Evolutionary conservation across 2,329 filamentous ascomycete genomes (phyloP).

Genomic region (Neonectria hederae): DNA sequence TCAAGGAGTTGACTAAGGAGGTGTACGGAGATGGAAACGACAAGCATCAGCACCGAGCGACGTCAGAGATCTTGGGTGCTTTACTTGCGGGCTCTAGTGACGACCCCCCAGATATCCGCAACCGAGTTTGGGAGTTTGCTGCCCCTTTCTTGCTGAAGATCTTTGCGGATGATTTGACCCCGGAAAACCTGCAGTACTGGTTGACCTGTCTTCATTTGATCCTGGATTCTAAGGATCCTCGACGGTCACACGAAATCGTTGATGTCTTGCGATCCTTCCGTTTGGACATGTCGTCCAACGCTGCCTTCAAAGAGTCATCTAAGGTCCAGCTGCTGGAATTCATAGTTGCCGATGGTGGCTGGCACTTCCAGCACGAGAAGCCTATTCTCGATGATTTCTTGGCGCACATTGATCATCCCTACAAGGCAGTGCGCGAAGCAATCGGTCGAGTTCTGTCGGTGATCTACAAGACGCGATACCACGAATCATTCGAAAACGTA

Average conservation of each 20-base stretch:
- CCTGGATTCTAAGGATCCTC: conserved; percentile 87
- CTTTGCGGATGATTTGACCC: conserved; percentile 90
- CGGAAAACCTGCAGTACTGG: conserved; percentile 96
- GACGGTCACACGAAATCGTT: conserved; percentile 85
- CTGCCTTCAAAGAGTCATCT: conserved; percentile 98
- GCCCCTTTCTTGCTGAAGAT: conserved; percentile 88
- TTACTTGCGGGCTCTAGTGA: conserved; percentile 84
- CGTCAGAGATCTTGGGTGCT: conserved; percentile 90
- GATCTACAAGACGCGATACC: conserved; percentile 90
- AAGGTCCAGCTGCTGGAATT: conserved; percentile 94
- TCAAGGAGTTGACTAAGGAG: conserved; percentile 79
- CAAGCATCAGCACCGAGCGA: conserved; percentile 97
- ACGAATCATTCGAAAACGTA: conserved; percentile 91
- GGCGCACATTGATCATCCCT: conserved; percentile 92
- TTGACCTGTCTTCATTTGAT: conserved; percentile 91
- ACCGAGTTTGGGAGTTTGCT: conserved; percentile 86
- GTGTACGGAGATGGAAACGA: conserved; percentile 94
- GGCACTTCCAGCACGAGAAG: conserved; percentile 93
- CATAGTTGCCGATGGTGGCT: conserved; percentile 85
- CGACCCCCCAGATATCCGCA: conserved; percentile 76
- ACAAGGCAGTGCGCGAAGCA: conserved; percentile 95
- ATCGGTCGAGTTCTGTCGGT: conserved; percentile 90
- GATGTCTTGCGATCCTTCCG: conserved; percentile 85
- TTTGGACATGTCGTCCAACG: conserved; percentile 93
- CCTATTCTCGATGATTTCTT: conserved; percentile 92